Conservation (phyloP, 2,329 filamentous ascomycete species). For the Clonostachys sp. region DNA sequence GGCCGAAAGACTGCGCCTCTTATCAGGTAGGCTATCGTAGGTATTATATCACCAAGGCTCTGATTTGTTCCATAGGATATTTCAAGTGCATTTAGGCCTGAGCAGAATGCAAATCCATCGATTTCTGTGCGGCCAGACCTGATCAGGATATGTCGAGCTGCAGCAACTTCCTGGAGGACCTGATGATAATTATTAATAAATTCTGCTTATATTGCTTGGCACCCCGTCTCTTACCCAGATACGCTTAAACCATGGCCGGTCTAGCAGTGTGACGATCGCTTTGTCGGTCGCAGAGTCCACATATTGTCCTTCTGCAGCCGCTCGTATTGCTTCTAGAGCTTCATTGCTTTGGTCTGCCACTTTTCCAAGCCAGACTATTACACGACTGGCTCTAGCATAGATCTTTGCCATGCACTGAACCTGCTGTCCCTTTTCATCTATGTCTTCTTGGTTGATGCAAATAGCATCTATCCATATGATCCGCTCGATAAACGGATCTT, state of each 20-base stretch:
- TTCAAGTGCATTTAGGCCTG: constrained; percentile 1
- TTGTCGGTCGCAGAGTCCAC: neutral
- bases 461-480: neutral
- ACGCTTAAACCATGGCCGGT: constrained; percentile 3
- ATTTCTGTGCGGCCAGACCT: constrained; percentile 2
- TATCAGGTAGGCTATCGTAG: neutral
- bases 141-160: constrained; percentile 5
- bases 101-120: constrained; percentile 5
- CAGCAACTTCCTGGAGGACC: constrained; percentile 6
- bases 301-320: neutral
- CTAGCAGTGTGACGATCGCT: neutral
- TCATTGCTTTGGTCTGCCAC: neutral
- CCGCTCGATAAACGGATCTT: neutral
- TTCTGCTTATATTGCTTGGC: neutral
- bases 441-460: constrained; percentile 1
- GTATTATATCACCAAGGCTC: neutral
- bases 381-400: constrained; percentile 3
- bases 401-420: constrained; percentile 4
- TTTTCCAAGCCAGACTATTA: constrained; percentile 5
- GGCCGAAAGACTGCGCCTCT: neutral
- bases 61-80: neutral
- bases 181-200: neutral
- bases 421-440: constrained; percentile 1
- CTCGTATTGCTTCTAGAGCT: neutral
- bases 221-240: constrained; percentile 2